A percentile compares a stretch with the other conserved stretches of the same genome.
phyloP scores from a whole-genome alignment of 257 asterid species.

The Nicotiana tomentosiformis region DNA sequence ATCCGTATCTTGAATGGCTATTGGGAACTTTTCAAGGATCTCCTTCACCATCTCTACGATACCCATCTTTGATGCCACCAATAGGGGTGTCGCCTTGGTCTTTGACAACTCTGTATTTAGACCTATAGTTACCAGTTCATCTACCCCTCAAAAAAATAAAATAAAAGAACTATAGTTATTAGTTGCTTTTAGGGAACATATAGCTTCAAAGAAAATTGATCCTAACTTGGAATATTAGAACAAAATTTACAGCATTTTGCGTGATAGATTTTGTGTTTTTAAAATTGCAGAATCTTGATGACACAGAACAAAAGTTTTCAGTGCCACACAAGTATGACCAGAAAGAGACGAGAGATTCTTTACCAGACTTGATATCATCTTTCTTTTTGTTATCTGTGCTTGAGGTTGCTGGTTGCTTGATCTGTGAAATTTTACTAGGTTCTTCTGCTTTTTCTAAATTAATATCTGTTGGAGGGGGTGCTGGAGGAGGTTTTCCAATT shows the following conservation, averaged over 20 bases:
- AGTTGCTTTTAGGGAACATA: neutral
- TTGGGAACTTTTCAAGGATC: slow-evolving; percentile 30
- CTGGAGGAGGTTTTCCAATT: neutral
- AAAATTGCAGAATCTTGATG: neutral
- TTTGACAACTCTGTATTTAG: neutral
- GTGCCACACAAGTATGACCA: neutral
- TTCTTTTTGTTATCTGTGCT: neutral
- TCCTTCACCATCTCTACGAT: slow-evolving; percentile 43
- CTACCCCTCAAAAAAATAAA: no score
- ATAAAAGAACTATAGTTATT: neutral
- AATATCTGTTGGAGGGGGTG: neutral
- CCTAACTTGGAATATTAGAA: neutral
- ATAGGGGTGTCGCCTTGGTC: slow-evolving; percentile 34
- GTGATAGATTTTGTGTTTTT: neutral
- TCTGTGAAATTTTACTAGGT: neutral
- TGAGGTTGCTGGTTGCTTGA: neutral
- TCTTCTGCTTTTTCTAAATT: neutral
- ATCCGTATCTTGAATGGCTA: slow-evolving; percentile 49
- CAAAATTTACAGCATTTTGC: neutral
- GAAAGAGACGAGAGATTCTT: neutral
- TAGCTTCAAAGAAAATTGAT: neutral
- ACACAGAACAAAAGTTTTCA: neutral
- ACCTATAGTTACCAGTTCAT: neutral
- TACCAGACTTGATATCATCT: slow-evolving; percentile 12
- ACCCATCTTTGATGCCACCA: slow-evolving; percentile 55